Conservation (phyloP, 495 filamentous ascomycete species). For the Terfezia claveryi region DNA sequence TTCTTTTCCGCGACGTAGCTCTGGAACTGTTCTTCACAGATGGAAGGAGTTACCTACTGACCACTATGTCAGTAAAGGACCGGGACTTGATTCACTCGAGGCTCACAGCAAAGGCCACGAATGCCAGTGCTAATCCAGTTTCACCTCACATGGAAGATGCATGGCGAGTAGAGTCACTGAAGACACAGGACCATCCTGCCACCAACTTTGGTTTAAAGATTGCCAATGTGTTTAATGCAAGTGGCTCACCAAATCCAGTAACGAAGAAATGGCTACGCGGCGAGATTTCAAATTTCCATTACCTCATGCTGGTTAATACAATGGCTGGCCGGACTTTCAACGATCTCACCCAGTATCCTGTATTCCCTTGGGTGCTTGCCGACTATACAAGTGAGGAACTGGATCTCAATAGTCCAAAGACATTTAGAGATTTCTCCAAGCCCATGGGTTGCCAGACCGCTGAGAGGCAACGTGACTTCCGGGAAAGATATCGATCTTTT, state of each 20-base stretch:
- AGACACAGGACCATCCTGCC: conserved; percentile 57
- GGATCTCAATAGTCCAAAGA: conserved; percentile 58
- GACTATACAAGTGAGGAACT: conserved; percentile 95
- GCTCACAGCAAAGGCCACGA: conserved; percentile 54
- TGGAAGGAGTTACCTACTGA: conserved; percentile 82
- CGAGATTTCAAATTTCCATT: conserved; percentile 95
- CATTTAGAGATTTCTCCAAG: conserved; percentile 78
- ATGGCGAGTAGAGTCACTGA: conserved; percentile 72
- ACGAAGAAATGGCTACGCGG: conserved; percentile 83
- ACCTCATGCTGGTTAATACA: conserved; percentile 94
- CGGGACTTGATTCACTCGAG: conserved; percentile 61
- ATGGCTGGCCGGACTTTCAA: conserved; percentile 96
- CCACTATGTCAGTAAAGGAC: conserved; percentile 44
- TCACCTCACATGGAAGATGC: conserved; percentile 33
- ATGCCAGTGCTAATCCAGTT: conserved; percentile 40
- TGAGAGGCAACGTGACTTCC: conserved; percentile 51
- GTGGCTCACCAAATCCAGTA: conserved; percentile 42
- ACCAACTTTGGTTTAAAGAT: conserved; percentile 66
- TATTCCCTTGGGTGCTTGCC: conserved; percentile 91
- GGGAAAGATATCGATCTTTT: conserved; percentile 64
- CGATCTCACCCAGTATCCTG: conserved; percentile 91
- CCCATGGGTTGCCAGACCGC: conserved; percentile 88
- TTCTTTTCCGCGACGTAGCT: conserved; percentile 85
- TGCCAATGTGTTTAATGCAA: conserved; percentile 75
- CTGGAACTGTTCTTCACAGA: conserved; percentile 94